Evolutionary conservation across 2,329 filamentous ascomycete genomes (phyloP).

Genomic region (Malbranchea zuffiana): DNA sequence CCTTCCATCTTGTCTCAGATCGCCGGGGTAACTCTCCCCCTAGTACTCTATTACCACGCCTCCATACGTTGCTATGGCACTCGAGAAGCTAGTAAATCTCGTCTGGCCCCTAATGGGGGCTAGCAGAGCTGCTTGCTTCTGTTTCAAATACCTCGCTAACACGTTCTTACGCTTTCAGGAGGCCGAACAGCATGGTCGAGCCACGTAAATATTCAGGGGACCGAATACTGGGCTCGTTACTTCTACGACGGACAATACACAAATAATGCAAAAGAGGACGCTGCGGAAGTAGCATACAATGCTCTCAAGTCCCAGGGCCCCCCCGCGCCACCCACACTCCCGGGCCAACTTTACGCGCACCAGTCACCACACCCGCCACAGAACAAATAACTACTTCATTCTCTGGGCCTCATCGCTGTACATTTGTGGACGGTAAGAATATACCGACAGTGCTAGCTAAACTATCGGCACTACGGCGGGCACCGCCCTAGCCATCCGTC

Average conservation of each 20-base stretch:
- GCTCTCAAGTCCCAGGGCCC: conserved; percentile 22
- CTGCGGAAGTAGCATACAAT: conserved; percentile 62
- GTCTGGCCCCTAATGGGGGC: too few relatives aligned
- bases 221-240: conserved; percentile 59
- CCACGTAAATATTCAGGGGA: conserved; percentile 59
- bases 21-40: conserved; percentile 48
- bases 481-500: too few relatives aligned
- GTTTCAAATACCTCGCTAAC: too few relatives aligned
- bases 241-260: conserved; percentile 88
- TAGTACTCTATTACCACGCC: conserved; percentile 1
- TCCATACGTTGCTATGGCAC: conserved; percentile 17
- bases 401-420: too few relatives aligned
- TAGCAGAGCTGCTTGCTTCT: too few relatives aligned
- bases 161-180: conserved; percentile 21
- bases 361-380: too few relatives aligned
- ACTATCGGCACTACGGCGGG: too few relatives aligned
- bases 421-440: too few relatives aligned
- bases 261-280: conserved; percentile 81
- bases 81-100: too few relatives aligned
- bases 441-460: too few relatives aligned
- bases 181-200: conserved; percentile 82
- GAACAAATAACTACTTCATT: too few relatives aligned
- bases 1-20: conserved; percentile 63
- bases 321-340: conserved; percentile 14
- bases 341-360: conserved; percentile 11